Evolutionary conservation across 192 early-diverging fungal genomes (phyloP), one percentile per base, ranked within the genome.

Genomic region (Coemansia sp.): DNA sequence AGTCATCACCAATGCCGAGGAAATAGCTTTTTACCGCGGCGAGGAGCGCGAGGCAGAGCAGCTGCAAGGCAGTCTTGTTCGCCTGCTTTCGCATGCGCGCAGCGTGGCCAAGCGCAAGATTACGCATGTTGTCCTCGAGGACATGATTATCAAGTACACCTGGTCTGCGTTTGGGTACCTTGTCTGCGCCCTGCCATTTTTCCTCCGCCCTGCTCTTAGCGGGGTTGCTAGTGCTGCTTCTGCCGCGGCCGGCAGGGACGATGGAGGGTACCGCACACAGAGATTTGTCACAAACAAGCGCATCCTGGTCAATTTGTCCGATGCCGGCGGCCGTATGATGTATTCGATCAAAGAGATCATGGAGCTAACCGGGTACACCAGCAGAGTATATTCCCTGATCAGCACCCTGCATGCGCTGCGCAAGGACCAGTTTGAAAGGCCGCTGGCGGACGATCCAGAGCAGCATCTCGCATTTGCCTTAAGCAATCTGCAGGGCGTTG

Each of bases 261-360:
- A 54, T 53, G 55, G 61, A 41, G 78, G 69, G 7, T 43, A 79
- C 41, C 88, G 92, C 17, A 96, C 95, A 20, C 91, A 92, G 73
- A 86, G 89, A 8, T 95, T 96, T 37, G 89, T 98, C 55, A 96
- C 95, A 18, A 98, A 95, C 87, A 94, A 94, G 76, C 87, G 95
- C 67, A 86, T 95, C 57, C 86, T 98, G 87, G 85, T 98, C 69
- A 91, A 91, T 22, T 78, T 94, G 39, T 91, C 94, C 5, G 96
- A 98, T 74, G 96, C 96, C 22, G 92, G 92, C 78, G 96, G 96
- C 33, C 91, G 96, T 68, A 89, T 97, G 85, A 98, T 98, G 93
- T 95, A 95, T 76, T 92, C 95, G 35, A 94, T 94, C 85, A 96
- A 96, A 81, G 94, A 95, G 78, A 70, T 95, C 68, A 89, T 91